Conservation (phyloP, 2,329 filamentous ascomycete species). For the Cordyceps cateniannulata region DNA sequence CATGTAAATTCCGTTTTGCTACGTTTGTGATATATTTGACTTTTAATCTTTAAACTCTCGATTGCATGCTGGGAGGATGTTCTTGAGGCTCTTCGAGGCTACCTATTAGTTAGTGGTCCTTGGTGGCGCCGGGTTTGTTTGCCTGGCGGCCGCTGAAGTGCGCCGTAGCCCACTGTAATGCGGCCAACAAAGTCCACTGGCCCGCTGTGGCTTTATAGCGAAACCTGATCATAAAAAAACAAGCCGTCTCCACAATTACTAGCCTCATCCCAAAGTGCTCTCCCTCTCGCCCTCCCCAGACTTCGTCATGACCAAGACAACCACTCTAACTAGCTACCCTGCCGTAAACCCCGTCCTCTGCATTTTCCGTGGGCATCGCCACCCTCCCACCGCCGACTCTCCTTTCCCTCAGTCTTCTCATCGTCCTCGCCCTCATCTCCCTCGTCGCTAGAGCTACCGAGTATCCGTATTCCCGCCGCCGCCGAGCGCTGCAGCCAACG, state of each 20-base stretch:
- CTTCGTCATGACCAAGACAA: constrained; percentile 12
- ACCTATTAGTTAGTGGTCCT: no score
- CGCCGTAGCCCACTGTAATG: background rate
- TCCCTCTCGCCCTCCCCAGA: background rate
- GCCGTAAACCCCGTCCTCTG: background rate
- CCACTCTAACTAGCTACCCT: background rate
- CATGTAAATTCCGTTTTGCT: no score
- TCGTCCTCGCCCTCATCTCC: background rate
- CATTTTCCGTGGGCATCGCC: constrained; percentile 1
- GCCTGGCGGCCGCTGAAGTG: background rate
- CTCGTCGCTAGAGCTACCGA: constrained; percentile 17
- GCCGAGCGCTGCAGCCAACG: background rate
- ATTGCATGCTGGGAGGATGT: no score
- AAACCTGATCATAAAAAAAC: background rate
- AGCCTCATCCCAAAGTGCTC: constrained; percentile 6
- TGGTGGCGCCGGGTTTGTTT: no score
- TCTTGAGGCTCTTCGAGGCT: no score
- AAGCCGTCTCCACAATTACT: background rate
- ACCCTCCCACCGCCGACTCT: background rate
- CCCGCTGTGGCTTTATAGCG: background rate
- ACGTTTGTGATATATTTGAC: no score
- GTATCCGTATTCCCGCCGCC: constrained; percentile 5
- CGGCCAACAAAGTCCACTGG: no score
- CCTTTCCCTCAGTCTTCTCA: background rate
- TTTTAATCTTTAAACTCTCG: no score